These are phyloP conservation scores for Neospora caninum DNA, from an alignment of 169 alveolate species.

Conservation along the genomic window DNA sequence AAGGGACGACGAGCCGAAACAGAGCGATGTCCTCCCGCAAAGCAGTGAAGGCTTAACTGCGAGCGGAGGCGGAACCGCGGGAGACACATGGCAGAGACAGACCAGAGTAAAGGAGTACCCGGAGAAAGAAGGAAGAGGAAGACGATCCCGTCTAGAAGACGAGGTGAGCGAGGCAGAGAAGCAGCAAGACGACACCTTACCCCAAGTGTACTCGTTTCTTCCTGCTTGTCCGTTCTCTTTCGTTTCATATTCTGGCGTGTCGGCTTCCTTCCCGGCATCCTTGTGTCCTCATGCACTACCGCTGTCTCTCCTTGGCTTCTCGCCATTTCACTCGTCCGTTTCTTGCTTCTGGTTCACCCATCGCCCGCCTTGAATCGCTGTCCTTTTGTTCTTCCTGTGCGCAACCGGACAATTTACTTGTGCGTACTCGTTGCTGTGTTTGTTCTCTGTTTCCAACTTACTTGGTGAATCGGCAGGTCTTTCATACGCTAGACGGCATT, in stretches of 20 bases:
- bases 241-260: too few species aligned
- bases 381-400: too few species aligned
- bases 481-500: background rate
- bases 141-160: background rate
- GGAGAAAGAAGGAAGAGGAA: background rate
- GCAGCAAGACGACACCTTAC: background rate
- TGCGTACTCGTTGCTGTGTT: too few species aligned
- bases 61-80: background rate
- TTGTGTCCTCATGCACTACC: too few species aligned
- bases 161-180: background rate
- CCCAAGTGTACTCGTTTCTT: too few species aligned
- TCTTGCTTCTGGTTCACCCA: too few species aligned
- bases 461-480: background rate
- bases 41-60: background rate
- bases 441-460: background rate
- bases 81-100: background rate
- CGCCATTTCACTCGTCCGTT: too few species aligned
- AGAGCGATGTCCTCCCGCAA: background rate
- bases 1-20: background rate
- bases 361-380: too few species aligned
- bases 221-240: too few species aligned
- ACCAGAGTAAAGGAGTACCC: background rate
- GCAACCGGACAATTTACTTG: too few species aligned
- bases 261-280: too few species aligned
- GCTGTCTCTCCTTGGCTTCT: too few species aligned